These are phyloP conservation scores for Euphorbia pulcherrima DNA, from an alignment of 345 rosid genomes.

Conservation along the genomic window DNA sequence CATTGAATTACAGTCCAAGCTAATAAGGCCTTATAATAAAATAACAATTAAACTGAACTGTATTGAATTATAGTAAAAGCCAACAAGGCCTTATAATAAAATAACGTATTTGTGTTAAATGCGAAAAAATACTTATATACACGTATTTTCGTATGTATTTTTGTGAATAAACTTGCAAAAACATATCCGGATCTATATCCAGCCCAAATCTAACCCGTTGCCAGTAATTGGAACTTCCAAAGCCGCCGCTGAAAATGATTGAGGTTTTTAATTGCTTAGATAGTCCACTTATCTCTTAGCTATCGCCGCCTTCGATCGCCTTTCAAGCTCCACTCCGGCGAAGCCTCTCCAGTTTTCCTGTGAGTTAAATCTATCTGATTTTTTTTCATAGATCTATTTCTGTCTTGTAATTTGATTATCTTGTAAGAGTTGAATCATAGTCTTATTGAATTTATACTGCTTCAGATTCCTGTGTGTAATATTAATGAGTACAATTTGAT, in stretches of 20 bases:
- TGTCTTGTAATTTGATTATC: background rate
- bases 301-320: no score
- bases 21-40: no score
- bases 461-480: background rate
- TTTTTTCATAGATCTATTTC: slow-evolving; percentile 8
- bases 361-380: slow-evolving; percentile 5
- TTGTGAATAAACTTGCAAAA: no score
- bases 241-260: background rate
- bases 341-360: slow-evolving; percentile 2
- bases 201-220: no score
- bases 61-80: no score
- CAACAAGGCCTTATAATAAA: no score
- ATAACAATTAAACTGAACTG: no score
- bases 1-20: no score
- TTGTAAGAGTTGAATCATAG: background rate
- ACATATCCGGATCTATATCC: no score
- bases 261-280: background rate
- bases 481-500: background rate
- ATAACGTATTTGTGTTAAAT: no score
- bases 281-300: background rate
- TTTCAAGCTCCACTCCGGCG: background rate
- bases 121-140: no score
- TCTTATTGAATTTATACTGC: background rate
- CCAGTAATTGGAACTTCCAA: background rate
- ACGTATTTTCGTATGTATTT: no score